Base-by-base conservation (phyloP, 805 yeast genomes). In the Candida schatavii region DNA sequence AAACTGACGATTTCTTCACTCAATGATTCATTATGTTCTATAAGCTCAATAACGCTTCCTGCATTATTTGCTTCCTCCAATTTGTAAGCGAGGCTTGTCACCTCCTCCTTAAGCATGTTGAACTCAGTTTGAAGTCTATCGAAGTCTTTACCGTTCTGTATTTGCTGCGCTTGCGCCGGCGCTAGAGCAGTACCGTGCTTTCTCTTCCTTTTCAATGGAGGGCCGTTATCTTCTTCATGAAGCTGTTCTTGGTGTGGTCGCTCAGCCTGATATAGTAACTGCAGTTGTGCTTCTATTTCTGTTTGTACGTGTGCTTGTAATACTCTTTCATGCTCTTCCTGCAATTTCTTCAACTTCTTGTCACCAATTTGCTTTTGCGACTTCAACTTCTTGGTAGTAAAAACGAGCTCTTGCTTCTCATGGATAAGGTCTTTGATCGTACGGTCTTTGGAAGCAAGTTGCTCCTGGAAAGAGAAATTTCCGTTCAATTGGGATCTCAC, bases 91-190 rank as follows among this genome's bases (percentile, higher is more conserved):
- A 35, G 20, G 27, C 11, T 13, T 18, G 37, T 28, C 5, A 35
- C 29, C 18, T 35, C 37, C 13, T 35, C 37, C n/a, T 35, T 31
- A 22, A 31, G 35, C 6, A 22, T 17, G 19, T 15, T 31, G 18
- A 31, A 31, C 18, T 31, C 35, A 15, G 18, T 18, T 18, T 31
- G 15, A 31, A 31, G 15, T 17, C 11, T 23, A 11, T 23, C 7
- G n/a, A 7, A 23, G 27, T 23, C 11, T 23, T 7, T 23, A 7
- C 7, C 27, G 7, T 23, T 23, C 27, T 23, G 7, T 23, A 23
- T 23, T 23, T 7, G 27, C 10, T 11, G 27, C 35, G 15, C 35
- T 17, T 31, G 35, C 19, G 35, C 35, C 21, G 20, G 11, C 35
- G 18, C 32, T 29, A 29, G 32, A 6, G 32, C 19, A 15, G 11